Conservation (phyloP, 441 rosid species). For the Gossypium davidsonii region DNA sequence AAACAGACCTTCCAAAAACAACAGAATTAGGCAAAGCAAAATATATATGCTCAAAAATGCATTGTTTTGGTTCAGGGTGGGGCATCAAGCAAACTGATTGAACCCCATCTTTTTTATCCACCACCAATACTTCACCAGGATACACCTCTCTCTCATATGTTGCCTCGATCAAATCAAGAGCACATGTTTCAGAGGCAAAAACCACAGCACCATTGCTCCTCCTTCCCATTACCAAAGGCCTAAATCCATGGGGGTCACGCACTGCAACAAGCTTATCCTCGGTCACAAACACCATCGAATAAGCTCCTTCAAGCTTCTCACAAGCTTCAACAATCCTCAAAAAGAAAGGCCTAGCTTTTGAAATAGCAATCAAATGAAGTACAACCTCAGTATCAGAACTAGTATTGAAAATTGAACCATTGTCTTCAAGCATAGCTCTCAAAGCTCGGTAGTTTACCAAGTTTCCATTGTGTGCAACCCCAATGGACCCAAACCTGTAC, state of each 20-base stretch:
- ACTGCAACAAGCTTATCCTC: slow-evolving; percentile 89
- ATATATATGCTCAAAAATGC: slow-evolving; percentile 82
- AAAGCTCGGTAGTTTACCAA: slow-evolving; percentile 58
- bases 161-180: slow-evolving; percentile 81
- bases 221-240: slow-evolving; percentile 89
- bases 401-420: slow-evolving; percentile 72
- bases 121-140: slow-evolving; percentile 76
- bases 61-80: slow-evolving; percentile 68
- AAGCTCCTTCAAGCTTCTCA: slow-evolving; percentile 71
- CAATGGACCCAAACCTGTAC: slow-evolving; percentile 65
- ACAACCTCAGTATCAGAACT: slow-evolving; percentile 84
- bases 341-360: slow-evolving; percentile 73
- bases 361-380: slow-evolving; percentile 74
- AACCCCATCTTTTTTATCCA: slow-evolving; percentile 53
- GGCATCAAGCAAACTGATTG: slow-evolving; percentile 57
- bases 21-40: slow-evolving; percentile 71
- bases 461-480: slow-evolving; percentile 85
- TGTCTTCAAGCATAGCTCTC: slow-evolving; percentile 60
- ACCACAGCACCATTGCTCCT: slow-evolving; percentile 79
- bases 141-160: slow-evolving; percentile 69
- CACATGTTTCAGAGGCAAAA: slow-evolving; percentile 86
- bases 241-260: slow-evolving; percentile 74
- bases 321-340: slow-evolving; percentile 71
- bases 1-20: slow-evolving; percentile 74
- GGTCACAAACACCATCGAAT: slow-evolving; percentile 80